phyloP scores from a whole-genome alignment of 108 stramenopile species.

The Heterococcus sp. region DNA sequence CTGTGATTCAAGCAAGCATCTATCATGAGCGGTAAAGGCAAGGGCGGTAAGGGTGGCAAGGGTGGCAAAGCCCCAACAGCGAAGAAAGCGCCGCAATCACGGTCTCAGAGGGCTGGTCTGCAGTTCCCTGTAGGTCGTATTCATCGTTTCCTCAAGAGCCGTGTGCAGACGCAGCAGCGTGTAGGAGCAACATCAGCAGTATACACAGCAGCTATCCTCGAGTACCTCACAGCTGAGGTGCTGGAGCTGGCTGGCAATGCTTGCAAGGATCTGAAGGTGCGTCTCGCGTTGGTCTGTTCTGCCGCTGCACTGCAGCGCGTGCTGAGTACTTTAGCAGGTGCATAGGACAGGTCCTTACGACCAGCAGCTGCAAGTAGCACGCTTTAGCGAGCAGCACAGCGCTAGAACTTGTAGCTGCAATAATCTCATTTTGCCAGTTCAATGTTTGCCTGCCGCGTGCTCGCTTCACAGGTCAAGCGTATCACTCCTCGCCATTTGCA shows the following conservation, averaged over 20 bases:
- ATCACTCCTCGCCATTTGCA: constrained; percentile 99
- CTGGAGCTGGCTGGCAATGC: constrained; percentile 97
- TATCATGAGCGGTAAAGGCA: constrained; percentile 59
- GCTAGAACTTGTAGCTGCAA: no score
- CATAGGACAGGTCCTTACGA: no score
- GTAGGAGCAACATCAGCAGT: constrained; percentile 98
- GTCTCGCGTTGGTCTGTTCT: no score
- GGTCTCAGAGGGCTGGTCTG: constrained; percentile 94
- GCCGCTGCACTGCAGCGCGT: no score
- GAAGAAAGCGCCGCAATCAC: constrained; percentile 96
- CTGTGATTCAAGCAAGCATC: no score
- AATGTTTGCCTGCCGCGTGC: no score
- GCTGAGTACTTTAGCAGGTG: no score
- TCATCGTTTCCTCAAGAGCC: constrained; percentile 94
- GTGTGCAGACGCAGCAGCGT: constrained; percentile 86
- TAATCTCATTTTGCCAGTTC: no score
- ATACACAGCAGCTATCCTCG: constrained; percentile 97
- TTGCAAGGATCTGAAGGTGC: constrained; percentile 96
- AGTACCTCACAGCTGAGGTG: constrained; percentile 98
- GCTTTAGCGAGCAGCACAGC: no score
- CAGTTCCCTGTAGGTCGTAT: constrained; percentile 98
- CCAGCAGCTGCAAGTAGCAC: no score
- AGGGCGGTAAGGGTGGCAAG: constrained; percentile 98
- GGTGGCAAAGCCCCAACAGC: constrained; percentile 95
- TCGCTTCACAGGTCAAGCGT: constrained; percentile 80